Conservation (phyloP, 1,284 basidiomycete genomes). For the Farysia itapuensis region DNA sequence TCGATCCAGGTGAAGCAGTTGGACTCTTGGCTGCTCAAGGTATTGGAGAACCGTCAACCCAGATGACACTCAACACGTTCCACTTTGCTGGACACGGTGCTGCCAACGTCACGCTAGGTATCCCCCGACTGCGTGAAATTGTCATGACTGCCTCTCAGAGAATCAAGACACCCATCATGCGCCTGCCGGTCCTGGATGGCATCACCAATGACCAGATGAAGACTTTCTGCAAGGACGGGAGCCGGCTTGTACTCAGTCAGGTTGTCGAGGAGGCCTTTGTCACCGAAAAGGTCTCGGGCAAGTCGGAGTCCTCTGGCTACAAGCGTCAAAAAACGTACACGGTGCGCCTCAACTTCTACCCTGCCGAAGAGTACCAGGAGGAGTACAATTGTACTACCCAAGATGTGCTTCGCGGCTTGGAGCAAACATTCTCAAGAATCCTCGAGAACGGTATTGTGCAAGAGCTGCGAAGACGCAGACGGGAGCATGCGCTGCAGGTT, state of each 20-base stretch:
- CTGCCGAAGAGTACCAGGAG: conserved; percentile 76
- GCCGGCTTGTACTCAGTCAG: conserved; percentile 82
- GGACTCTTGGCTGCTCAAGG: conserved; percentile 97
- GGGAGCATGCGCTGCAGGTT: conserved; percentile 78
- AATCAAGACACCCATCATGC: conserved; percentile 99
- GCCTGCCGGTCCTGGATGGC: conserved; percentile 66
- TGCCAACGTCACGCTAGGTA: conserved; percentile 98
- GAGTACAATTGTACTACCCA: conserved; percentile 79
- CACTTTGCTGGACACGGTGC: conserved; percentile 97
- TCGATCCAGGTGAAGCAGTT: conserved; percentile 97
- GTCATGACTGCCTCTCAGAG: conserved; percentile 98
- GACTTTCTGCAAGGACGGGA: conserved; percentile 89
- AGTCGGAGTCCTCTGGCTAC: conserved; percentile 65
- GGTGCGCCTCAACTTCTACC: conserved; percentile 83
- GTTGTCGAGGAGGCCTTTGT: conserved; percentile 83
- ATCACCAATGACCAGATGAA: conserved; percentile 61
- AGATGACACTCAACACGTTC: conserved; percentile 99
- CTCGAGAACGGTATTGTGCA: conserved; percentile 82
- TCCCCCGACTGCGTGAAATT: conserved; percentile 96
- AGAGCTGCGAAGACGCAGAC: conserved; percentile 83
- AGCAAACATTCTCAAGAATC: conserved; percentile 75
- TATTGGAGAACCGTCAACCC: conserved; percentile 98
- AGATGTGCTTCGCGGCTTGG: conserved; percentile 76
- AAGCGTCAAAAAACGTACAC: conserved; percentile 78
- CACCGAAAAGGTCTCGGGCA: conserved; percentile 74